These are phyloP conservation scores for Ochromonas danica DNA, from an alignment of 108 stramenopile genomes.

Conservation along the genomic window DNA sequence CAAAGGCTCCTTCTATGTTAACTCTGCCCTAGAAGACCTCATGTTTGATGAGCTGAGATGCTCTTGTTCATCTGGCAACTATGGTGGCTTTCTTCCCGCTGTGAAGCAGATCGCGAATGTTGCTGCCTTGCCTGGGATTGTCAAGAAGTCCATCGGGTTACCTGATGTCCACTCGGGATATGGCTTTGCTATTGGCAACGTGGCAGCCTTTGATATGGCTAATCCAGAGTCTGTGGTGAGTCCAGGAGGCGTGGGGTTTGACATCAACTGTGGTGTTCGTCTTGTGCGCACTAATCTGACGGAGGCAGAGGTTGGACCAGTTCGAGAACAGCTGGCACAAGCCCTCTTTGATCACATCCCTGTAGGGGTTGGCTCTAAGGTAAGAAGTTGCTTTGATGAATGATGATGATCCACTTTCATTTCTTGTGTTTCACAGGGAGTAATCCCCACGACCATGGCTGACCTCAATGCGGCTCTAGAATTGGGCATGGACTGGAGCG, in stretches of 20 bases:
- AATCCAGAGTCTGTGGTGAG: slow-evolving; percentile 69
- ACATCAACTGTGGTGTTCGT: slow-evolving; percentile 79
- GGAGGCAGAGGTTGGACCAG: slow-evolving; percentile 59
- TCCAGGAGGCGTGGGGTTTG: slow-evolving; percentile 72
- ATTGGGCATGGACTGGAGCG: slow-evolving; percentile 74
- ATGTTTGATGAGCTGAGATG: slow-evolving; percentile 67
- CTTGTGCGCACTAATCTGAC: slow-evolving; percentile 72
- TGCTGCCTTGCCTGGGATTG: slow-evolving; percentile 67
- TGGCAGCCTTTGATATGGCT: slow-evolving; percentile 82
- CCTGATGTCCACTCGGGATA: slow-evolving; percentile 80
- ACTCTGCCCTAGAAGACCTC: slow-evolving; percentile 57
- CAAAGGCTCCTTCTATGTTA: slow-evolving; percentile 67
- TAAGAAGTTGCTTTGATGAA: too few relatives aligned
- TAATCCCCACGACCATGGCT: slow-evolving; percentile 59
- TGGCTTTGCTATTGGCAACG: slow-evolving; percentile 80
- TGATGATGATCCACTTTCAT: too few relatives aligned
- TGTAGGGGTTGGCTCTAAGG: slow-evolving; percentile 73
- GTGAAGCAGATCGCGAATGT: slow-evolving; percentile 74
- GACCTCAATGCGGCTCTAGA: slow-evolving; percentile 67
- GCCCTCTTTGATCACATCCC: slow-evolving; percentile 76
- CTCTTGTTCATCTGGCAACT: slow-evolving; percentile 41
- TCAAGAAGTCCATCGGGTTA: slow-evolving; percentile 63
- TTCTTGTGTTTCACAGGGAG: too few relatives aligned
- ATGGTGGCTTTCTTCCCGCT: slow-evolving; percentile 72
- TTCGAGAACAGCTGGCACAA: slow-evolving; percentile 64